phyloP scores from a whole-genome alignment of 202 grass and related monocot species.

The Miscanthus sacchariflorus region DNA sequence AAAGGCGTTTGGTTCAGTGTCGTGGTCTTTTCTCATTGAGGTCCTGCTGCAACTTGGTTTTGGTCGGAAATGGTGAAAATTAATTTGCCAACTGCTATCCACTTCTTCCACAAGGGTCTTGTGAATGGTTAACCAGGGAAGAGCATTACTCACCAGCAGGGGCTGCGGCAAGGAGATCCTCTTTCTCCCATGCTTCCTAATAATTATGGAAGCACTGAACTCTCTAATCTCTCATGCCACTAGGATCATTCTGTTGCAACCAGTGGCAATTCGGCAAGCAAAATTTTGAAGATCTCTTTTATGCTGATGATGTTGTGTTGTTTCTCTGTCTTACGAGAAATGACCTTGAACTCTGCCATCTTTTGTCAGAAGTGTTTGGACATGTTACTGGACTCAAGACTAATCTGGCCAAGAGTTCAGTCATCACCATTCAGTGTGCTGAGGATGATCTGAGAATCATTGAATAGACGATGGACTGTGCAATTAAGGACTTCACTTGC shows the following conservation, averaged over 20 bases:
- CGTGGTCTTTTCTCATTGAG: not conserved
- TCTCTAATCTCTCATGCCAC: not conserved
- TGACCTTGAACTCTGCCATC: not conserved
- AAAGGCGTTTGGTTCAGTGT: not conserved
- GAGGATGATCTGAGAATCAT: not conserved
- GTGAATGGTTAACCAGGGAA: not conserved
- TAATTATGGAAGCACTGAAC: not conserved
- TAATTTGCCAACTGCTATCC: not conserved
- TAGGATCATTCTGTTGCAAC: not conserved
- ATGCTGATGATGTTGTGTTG: not conserved
- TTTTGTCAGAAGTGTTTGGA: not conserved
- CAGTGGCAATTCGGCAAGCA: not conserved
- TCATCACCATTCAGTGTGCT: not conserved
- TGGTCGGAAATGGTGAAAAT: not conserved
- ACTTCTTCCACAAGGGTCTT: not conserved
- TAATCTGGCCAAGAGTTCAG: not conserved
- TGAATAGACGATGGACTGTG: not conserved
- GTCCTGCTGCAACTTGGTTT: not conserved
- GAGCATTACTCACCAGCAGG: not conserved
- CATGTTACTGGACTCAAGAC: not conserved
- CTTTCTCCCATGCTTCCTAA: not conserved
- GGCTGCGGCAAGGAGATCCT: not conserved
- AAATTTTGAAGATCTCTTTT: not conserved
- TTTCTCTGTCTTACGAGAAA: not conserved
- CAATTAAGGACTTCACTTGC: not conserved